Evolutionary conservation across 805 yeast species (phyloP).

Genomic region (Tetrapisispora nanseiensis): DNA sequence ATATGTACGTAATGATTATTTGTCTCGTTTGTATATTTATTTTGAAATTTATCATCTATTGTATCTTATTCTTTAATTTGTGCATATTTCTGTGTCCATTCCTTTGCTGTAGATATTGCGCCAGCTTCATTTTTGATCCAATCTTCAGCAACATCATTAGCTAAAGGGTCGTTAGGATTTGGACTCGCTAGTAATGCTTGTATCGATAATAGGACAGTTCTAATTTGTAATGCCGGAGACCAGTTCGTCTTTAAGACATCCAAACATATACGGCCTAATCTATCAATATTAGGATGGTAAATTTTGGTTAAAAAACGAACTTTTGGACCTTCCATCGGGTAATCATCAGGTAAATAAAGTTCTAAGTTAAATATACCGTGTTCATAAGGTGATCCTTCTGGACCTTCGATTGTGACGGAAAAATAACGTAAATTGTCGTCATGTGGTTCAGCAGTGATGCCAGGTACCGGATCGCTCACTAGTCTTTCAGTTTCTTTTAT

Average conservation of each 20-base stretch:
- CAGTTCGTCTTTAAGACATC: slow-evolving; percentile 92
- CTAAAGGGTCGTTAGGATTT: slow-evolving; percentile 95
- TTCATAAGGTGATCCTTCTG: slow-evolving; percentile 84
- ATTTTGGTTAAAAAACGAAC: slow-evolving; percentile 88
- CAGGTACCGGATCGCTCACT: slow-evolving; percentile 92
- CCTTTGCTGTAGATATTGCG: slow-evolving; percentile 70
- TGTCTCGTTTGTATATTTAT: too few relatives aligned
- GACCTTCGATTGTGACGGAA: slow-evolving; percentile 87
- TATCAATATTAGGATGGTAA: slow-evolving; percentile 93
- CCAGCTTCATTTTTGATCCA: slow-evolving; percentile 80
- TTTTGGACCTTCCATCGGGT: slow-evolving; percentile 97
- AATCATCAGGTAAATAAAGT: slow-evolving; percentile 87
- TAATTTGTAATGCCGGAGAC: slow-evolving; percentile 95
- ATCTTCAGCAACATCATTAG: slow-evolving; percentile 94
- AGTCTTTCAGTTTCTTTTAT: slow-evolving; percentile 91
- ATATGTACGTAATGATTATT: too few relatives aligned
- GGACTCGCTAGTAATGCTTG: slow-evolving; percentile 94
- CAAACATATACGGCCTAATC: slow-evolving; percentile 88
- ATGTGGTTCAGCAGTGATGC: slow-evolving; percentile 85
- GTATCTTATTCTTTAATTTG: slow-evolving; percentile 6
- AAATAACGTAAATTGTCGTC: slow-evolving; percentile 91
- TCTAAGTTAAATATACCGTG: slow-evolving; percentile 75
- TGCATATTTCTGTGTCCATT: slow-evolving; percentile 35
- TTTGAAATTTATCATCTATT: too few relatives aligned
- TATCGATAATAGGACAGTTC: slow-evolving; percentile 82